These are phyloP conservation scores for Nakazawaea peltata DNA, from an alignment of 805 yeast genomes.

Conservation along the genomic window DNA sequence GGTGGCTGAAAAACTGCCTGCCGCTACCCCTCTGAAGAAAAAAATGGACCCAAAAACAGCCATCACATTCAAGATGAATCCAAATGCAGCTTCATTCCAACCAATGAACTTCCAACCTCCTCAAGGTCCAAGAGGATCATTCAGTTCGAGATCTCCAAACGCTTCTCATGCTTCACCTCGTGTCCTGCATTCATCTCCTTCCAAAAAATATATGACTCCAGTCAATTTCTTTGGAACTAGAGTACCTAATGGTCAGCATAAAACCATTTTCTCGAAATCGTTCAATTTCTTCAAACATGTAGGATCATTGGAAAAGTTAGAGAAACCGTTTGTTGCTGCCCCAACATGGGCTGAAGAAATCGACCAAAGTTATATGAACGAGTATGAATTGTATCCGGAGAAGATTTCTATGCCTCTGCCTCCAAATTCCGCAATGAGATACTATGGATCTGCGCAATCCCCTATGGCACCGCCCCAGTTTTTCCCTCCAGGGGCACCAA, in stretches of 20 bases:
- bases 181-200: slow-evolving; percentile 7
- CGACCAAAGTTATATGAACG: slow-evolving; percentile 45
- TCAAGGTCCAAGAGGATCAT: slow-evolving; percentile 5
- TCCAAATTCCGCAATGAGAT: slow-evolving; percentile 6
- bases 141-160: slow-evolving; percentile 4
- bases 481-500: slow-evolving; percentile 8
- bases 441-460: slow-evolving; percentile 3
- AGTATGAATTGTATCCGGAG: slow-evolving; percentile 36
- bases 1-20: slow-evolving; percentile 9
- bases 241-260: slow-evolving; percentile 20
- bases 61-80: slow-evolving; percentile 62
- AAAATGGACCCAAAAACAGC: slow-evolving; percentile 46
- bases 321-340: slow-evolving; percentile 61
- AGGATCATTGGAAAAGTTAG: slow-evolving; percentile 33
- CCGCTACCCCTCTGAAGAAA: slow-evolving; percentile 23
- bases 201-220: slow-evolving; percentile 10
- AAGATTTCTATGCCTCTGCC: slow-evolving; percentile 16
- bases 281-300: slow-evolving; percentile 49
- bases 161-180: slow-evolving; percentile 12
- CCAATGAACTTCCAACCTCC: slow-evolving; percentile 29
- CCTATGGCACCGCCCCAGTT: slow-evolving; percentile 10
- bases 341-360: slow-evolving; percentile 68
- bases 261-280: slow-evolving; percentile 28
- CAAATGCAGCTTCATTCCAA: slow-evolving; percentile 59
- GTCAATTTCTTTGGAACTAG: slow-evolving; percentile 29